Conservation (phyloP, 495 filamentous ascomycete genomes). For the Evansstolkia leycettana region DNA sequence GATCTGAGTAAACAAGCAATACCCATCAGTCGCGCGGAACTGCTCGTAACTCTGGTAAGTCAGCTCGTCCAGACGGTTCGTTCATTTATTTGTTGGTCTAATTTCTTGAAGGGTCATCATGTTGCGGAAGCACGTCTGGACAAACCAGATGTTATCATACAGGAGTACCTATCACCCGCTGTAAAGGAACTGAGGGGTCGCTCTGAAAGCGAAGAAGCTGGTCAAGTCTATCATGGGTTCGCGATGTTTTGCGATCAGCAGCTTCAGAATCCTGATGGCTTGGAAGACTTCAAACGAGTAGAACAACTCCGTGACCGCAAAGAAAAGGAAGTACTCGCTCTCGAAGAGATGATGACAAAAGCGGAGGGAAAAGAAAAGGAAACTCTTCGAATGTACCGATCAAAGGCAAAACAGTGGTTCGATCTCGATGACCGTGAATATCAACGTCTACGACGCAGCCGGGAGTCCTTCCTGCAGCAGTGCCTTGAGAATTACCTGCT, state of each 20-base stretch:
- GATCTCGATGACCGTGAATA: constrained; percentile 80
- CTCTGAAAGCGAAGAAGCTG: constrained; percentile 58
- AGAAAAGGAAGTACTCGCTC: constrained; percentile 57
- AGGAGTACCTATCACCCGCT: constrained; percentile 68
- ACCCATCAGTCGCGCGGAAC: constrained; percentile 59
- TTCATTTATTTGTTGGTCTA: constrained; percentile 4
- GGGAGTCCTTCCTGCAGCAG: constrained; percentile 69
- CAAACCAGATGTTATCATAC: constrained; percentile 80
- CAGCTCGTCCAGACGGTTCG: neutral
- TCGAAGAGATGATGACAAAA: constrained; percentile 43
- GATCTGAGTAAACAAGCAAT: constrained; percentile 59
- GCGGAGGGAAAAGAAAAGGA: constrained; percentile 40
- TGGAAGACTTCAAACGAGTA: constrained; percentile 76
- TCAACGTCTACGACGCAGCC: constrained; percentile 56
- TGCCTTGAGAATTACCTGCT: constrained; percentile 94
- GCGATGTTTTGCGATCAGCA: constrained; percentile 92
- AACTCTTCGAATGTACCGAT: constrained; percentile 27
- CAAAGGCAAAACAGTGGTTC: constrained; percentile 77
- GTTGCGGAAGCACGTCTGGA: constrained; percentile 88
- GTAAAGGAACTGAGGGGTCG: constrained; percentile 67
- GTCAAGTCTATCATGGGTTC: constrained; percentile 87
- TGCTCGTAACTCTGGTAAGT: constrained; percentile 74
- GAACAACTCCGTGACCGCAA: constrained; percentile 71
- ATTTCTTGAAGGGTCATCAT: constrained; percentile 50
- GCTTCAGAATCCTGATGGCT: constrained; percentile 66